Conservation (phyloP, 1,284 basidiomycete genomes). For the Leccinum subrobustum region DNA sequence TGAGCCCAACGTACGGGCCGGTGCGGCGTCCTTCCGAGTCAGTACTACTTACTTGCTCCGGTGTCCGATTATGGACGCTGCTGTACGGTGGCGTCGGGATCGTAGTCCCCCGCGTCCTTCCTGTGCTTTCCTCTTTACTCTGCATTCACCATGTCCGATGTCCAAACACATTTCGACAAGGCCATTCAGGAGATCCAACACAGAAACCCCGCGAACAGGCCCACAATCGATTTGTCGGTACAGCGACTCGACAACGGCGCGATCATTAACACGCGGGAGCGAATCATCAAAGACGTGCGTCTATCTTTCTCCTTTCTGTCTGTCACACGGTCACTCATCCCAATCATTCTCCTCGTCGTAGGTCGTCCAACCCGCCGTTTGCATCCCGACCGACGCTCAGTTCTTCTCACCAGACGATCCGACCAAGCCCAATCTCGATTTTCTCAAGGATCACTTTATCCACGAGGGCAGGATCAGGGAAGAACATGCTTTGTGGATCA, state of each 20-base stretch:
- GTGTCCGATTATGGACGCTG: slow-evolving; percentile 22
- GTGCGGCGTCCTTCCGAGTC: background rate
- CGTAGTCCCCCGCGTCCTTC: background rate
- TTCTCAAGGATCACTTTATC: slow-evolving; percentile 99
- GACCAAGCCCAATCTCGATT: slow-evolving; percentile 89
- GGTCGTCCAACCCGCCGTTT: slow-evolving; percentile 31
- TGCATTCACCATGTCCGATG: slow-evolving; percentile 37
- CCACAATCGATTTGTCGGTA: slow-evolving; percentile 81
- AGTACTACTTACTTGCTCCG: background rate
- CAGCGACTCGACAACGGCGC: slow-evolving; percentile 87
- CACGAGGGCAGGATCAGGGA: slow-evolving; percentile 90
- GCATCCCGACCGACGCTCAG: slow-evolving; percentile 86
- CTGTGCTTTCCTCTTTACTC: slow-evolving; percentile 8
- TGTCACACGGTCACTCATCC: slow-evolving; percentile 3
- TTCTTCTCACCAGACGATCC: slow-evolving; percentile 85
- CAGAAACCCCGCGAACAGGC: slow-evolving; percentile 47
- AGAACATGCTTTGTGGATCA: slow-evolving; percentile 86
- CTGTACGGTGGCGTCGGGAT: slow-evolving; percentile 11
- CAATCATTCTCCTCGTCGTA: background rate
- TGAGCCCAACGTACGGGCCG: background rate
- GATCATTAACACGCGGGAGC: slow-evolving; percentile 80
- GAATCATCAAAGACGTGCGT: slow-evolving; percentile 79
- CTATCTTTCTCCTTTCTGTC: background rate
- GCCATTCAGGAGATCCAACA: slow-evolving; percentile 73
- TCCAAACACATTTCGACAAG: slow-evolving; percentile 59